Base-by-base conservation (phyloP, 495 filamentous ascomycete species). In the Cladorrhinum samala region DNA sequence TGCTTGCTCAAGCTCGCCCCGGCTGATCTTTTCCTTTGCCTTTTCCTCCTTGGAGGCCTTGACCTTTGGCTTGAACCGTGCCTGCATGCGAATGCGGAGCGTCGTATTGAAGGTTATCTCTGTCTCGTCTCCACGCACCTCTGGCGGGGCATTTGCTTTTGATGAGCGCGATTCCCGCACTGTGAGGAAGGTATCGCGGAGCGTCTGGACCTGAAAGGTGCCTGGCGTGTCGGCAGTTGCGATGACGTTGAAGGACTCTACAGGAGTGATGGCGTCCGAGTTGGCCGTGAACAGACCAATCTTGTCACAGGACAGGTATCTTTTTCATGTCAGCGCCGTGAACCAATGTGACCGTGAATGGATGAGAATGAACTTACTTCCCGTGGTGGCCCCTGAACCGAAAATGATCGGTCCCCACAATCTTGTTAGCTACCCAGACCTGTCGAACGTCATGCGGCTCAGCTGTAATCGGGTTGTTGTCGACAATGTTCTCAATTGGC, bases 391-490 rank as follows among this genome's bases (percentile, higher is more conserved):
- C 85, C 70, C 95, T 96, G 65, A 98, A 88, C 52, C 85, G 87
- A 59, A 85, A 83, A 24, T 73, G 68, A 54, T 94, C 89, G 9
- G 84, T 89, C 3, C 93, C 93, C 3, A 88, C 84, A 16, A 96
- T 84, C 53, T 77, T 76, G 56, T 87, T 95, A 49, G 88, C 91
- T 50, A 96, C 79, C 91, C 91, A 97, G 17, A 98, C 93, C 71
- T 96, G 91, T 55, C 91, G 76, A 18, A 97, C 88, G 68, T 95
- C 89, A 61, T 95, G 90, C 43, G 93, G 93, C 69, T 96, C 93
- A 27, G 92, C 89, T 3, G 83, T 94, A 14, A 72, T 54, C 3
- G 87, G 81, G 69, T 92, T 84, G 18, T 77, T 82, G 49, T 93
- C 89, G 40, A 92, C 71, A 19, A 95, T 83, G 63, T 95, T 94